Evolutionary conservation across 306 rosid species (phyloP), one percentile per base, ranked within the genome.

Genomic region (Cyamopsis tetragonoloba): DNA sequence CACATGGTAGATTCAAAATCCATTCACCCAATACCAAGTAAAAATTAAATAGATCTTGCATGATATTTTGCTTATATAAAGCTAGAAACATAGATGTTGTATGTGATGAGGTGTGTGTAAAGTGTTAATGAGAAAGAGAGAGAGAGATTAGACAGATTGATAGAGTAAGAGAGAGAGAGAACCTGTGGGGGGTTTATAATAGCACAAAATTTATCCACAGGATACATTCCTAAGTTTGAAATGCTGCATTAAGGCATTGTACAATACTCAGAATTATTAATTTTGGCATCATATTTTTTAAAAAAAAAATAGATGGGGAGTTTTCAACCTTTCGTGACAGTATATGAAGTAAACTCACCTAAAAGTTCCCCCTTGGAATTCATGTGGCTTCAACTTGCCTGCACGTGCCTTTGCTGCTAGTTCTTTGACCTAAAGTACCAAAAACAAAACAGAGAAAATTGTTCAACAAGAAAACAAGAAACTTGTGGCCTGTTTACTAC

Each of bases 151-250:
- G 28, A 1, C 18, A 3, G 28, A 3, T 54, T 8, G 44, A 47
- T 62, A 15, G 70, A 37, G 70, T 41, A 72, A 69, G 77, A 35
- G 79, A 72, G 68, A 62, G 74, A 75, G 34, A 54, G 73, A 75
- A 87, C 98, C 96, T 92, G 99, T 35, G 97, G 99, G 23, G 97
- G 97, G 72, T 93, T 93, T 82, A 93, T 93, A 72, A 93, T 93
- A 30, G 99, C 99, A 82, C 92, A 93, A 73, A 93, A 93, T 10
- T 77, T 51, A 67, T 93, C 99, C 79, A 93, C 99, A 0, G 99
- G 99, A 85, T 84, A 93, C 97, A 93, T 93, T 79, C 99, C 99
- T 66, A 93, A 82, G 77, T 93, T 93, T 82, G 99, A 93, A 82
- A 93, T 93, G 88, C 99, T 93, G 99, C 84, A 86, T 4, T 63